Evolutionary conservation across 768 basidiomycete species (phyloP), one percentile per base, ranked within the genome.

Genomic region (Leccinum variicolor): DNA sequence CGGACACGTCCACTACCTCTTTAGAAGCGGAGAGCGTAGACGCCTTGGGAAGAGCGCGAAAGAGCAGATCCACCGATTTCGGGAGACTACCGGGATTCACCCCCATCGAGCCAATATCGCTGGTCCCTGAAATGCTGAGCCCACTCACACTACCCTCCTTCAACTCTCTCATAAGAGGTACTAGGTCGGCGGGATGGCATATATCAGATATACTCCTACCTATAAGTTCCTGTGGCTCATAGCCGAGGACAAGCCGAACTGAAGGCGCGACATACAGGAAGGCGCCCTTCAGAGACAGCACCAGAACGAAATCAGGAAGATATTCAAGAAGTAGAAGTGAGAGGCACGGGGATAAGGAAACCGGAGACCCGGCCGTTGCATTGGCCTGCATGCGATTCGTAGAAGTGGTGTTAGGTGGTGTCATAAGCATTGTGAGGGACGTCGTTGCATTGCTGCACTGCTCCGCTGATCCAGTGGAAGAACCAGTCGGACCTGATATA

Each of bases 221-320:
- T 25, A 92, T 79, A 55, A 98, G 84, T 57, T 96, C 92, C 31
- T 84, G 79, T 2, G 94, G 86, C 25, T 89, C 84, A 74, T 95
- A 97, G 36, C 95, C 95, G 34, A 98, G 80, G 10, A 94, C 84
- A 28, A 82, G 76, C 11, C 81, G 75, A 19, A 96, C 84, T 25
- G 88, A 83, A 1, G 94, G 94, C 0, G 93, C 91, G 52, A 93
- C 90, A 70, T 97, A 99, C 50, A 96, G 84, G 73, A 98, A 94
- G 15, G 82, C 79, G 28, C 96, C 96, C 68, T 98, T 95, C 64
- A 97, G 84, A 3, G 91, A 94, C 41, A 99, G 79, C 54, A 98
- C 94, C 67, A 90, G 89, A 23, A 97, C 76, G 69, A 96, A 92
- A 70, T 98, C 96, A 3, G 87, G 84, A 6, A 77, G 73, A 28